A percentile compares a stretch with the other conserved stretches of the same genome.
Evolutionary conservation across 352 stramenopile genomes (phyloP).

Genomic region (Globisporangium spiculum): DNA sequence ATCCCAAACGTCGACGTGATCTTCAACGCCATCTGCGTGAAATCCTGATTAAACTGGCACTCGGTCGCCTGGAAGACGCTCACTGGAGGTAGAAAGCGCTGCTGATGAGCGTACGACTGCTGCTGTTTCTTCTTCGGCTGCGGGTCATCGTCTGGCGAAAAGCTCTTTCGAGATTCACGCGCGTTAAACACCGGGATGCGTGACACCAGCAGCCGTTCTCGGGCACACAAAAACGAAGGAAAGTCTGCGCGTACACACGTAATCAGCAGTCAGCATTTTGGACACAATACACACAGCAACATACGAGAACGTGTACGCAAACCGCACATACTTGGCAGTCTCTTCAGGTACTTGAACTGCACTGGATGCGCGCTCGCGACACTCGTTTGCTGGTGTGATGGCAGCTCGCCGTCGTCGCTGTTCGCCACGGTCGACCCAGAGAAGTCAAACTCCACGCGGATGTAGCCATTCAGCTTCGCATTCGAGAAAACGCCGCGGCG

Average conservation of each 20-base stretch:
- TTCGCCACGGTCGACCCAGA: constrained; percentile 8
- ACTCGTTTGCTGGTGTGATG: constrained; percentile 28
- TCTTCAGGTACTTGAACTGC: constrained; percentile 49
- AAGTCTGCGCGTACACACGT: constrained; percentile 41
- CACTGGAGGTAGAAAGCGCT: constrained; percentile 52
- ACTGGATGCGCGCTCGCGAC: constrained; percentile 20
- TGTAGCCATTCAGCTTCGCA: constrained; percentile 61
- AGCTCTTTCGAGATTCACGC: constrained; percentile 14
- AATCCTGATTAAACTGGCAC: constrained; percentile 67
- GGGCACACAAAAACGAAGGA: constrained; percentile 54
- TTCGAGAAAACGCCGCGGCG: constrained; percentile 75
- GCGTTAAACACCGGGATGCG: constrained; percentile 48
- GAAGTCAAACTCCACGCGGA: constrained; percentile 60
- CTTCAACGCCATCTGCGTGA: constrained; percentile 64
- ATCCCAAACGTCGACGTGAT: constrained; percentile 62
- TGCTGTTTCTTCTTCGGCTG: constrained; percentile 20
- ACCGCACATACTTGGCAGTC: constrained; percentile 43
- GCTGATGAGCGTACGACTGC: constrained; percentile 19
- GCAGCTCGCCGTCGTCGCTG: constrained; percentile 24
- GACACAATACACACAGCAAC: neutral
- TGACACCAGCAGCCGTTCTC: constrained; percentile 46
- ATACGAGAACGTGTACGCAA: neutral
- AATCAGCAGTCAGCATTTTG: neutral
- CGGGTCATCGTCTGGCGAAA: constrained; percentile 12
- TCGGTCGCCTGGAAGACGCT: constrained; percentile 74